A percentile compares a stretch with the other conserved stretches of the same genome.
Conservation (phyloP, 306 rosid species). For the Cicer bijugum region DNA sequence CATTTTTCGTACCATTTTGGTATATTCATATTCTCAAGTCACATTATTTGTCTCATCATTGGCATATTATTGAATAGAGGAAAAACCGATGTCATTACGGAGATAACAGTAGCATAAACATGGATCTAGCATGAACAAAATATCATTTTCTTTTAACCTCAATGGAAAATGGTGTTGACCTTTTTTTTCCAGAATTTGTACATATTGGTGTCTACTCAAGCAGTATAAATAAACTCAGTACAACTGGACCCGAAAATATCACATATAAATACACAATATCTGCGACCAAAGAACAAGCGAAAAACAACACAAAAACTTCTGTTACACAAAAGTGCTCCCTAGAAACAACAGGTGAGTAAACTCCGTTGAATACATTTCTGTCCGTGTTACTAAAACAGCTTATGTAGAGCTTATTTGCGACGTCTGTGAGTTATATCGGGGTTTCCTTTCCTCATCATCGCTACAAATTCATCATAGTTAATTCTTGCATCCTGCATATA, state of each 20-base stretch:
- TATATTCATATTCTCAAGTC: not conserved
- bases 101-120: conserved; percentile 5
- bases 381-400: conserved; percentile 26
- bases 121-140: conserved; percentile 10
- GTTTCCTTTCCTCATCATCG: conserved; percentile 96
- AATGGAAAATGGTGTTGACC: not conserved
- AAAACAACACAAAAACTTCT: not conserved
- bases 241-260: conserved; percentile 28
- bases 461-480: conserved; percentile 87
- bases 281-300: conserved; percentile 36
- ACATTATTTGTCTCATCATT: not conserved
- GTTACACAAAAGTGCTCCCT: conserved; percentile 20
- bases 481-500: conserved; percentile 80
- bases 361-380: not conserved
- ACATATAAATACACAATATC: conserved; percentile 2
- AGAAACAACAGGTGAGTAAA: conserved; percentile 5
- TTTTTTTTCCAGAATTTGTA: conserved; percentile 25
- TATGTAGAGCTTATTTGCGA: conserved; percentile 54
- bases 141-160: conserved; percentile 1
- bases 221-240: not conserved
- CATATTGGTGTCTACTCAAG: conserved; percentile 12
- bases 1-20: not conserved
- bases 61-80: not conserved
- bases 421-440: conserved; percentile 70
- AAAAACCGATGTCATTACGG: not conserved